A percentile compares a stretch with the other conserved stretches of the same genome.
Evolutionary conservation across 1,284 basidiomycete genomes (phyloP).

Genomic region (Fomitopsis betulina): DNA sequence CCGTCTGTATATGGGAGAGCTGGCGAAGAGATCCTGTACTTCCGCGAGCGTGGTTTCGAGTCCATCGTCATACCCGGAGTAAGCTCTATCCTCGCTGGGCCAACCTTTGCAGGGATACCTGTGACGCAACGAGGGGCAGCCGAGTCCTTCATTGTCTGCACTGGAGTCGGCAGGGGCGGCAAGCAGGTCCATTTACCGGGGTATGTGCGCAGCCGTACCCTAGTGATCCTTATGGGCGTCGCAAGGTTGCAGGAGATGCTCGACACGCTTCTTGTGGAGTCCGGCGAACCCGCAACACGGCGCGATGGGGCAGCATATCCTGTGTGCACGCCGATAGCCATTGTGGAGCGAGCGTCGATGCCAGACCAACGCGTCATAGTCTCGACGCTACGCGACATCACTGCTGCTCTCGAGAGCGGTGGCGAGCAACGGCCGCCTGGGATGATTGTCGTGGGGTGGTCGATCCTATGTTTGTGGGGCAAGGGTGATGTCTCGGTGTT

Average conservation of each 20-base stretch:
- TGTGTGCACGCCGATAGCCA: slow-evolving; percentile 76
- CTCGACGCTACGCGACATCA: slow-evolving; percentile 75
- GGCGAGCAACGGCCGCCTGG: slow-evolving; percentile 93
- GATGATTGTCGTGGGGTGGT: slow-evolving; percentile 95
- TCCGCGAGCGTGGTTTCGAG: slow-evolving; percentile 81
- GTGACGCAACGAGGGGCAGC: slow-evolving; percentile 95
- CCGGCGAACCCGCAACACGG: slow-evolving; percentile 12
- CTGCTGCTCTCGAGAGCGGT: slow-evolving; percentile 63
- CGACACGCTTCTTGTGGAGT: slow-evolving; percentile 45
- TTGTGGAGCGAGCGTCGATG: slow-evolving; percentile 91
- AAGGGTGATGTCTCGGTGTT: slow-evolving; percentile 49
- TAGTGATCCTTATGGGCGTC: slow-evolving; percentile 93
- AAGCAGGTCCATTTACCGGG: slow-evolving; percentile 83
- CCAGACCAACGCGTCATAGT: slow-evolving; percentile 86
- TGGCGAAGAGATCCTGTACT: slow-evolving; percentile 92
- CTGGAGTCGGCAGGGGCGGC: slow-evolving; percentile 88
- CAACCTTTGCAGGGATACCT: slow-evolving; percentile 86
- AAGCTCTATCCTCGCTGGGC: slow-evolving; percentile 84
- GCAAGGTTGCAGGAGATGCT: slow-evolving; percentile 79
- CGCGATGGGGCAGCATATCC: slow-evolving; percentile 71
- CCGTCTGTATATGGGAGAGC: slow-evolving; percentile 93
- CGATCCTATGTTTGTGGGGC: slow-evolving; percentile 60
- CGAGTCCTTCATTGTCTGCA: slow-evolving; percentile 86
- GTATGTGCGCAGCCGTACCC: slow-evolving; percentile 78
- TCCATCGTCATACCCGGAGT: slow-evolving; percentile 88